Evolutionary conservation across 345 rosid genomes (phyloP).

Genomic region (Moringa oleifera): DNA sequence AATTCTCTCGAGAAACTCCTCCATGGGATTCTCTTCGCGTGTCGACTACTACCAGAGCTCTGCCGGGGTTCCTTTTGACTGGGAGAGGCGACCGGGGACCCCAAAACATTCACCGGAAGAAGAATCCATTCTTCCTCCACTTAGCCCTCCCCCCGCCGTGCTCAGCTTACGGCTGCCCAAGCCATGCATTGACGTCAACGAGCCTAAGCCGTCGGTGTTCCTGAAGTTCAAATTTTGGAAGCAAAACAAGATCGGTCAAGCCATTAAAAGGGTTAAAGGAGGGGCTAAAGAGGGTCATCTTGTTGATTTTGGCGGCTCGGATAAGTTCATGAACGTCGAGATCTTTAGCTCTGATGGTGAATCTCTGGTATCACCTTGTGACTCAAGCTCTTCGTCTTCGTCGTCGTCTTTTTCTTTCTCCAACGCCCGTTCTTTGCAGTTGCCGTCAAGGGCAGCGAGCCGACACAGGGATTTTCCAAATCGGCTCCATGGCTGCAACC

Average conservation of each 20-base stretch:
- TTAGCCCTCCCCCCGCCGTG: constrained; percentile 69
- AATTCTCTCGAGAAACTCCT: constrained; percentile 34
- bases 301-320: background rate
- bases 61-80: constrained; percentile 49
- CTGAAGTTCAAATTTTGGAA: constrained; percentile 45
- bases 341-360: constrained; percentile 24
- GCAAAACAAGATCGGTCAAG: constrained; percentile 11
- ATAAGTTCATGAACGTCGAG: constrained; percentile 14
- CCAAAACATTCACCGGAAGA: constrained; percentile 33
- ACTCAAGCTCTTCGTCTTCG: constrained; percentile 37
- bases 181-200: constrained; percentile 34
- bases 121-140: constrained; percentile 32
- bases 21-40: constrained; percentile 33
- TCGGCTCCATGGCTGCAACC: constrained; percentile 23
- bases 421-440: constrained; percentile 3
- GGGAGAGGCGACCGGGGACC: constrained; percentile 67
- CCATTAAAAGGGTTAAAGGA: background rate
- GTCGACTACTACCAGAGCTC: constrained; percentile 24
- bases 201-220: constrained; percentile 24
- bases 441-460: constrained; percentile 18
- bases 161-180: constrained; percentile 47
- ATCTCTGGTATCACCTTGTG: constrained; percentile 12
- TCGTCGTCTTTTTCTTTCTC: constrained; percentile 28
- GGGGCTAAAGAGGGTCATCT: background rate
- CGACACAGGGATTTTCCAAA: constrained; percentile 14